phyloP scores from a whole-genome alignment of 257 asterid species.

The Jacaranda copaia region DNA sequence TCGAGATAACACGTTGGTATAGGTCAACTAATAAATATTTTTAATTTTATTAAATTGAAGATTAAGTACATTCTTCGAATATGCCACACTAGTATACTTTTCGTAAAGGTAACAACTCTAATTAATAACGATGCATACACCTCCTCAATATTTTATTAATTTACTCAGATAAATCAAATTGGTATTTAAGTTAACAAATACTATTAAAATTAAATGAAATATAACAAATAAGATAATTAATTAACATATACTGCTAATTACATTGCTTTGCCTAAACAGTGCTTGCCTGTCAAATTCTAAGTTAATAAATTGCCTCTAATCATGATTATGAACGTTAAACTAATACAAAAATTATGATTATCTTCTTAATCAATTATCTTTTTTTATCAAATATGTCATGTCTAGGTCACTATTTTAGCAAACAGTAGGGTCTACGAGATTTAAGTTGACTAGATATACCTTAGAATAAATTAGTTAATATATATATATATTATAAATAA shows the following conservation, averaged over 20 bases:
- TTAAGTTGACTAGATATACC: slow-evolving; percentile 25
- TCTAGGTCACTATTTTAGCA: slow-evolving; percentile 18
- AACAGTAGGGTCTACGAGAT: slow-evolving; percentile 20
- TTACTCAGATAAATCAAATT: background rate
- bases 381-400: slow-evolving; percentile 8
- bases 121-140: no score
- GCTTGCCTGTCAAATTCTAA: background rate
- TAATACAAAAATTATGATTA: background rate
- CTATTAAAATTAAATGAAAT: background rate
- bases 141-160: no score
- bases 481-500: slow-evolving; percentile 5
- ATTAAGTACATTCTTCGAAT: no score
- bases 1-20: no score
- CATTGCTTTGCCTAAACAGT: slow-evolving; percentile 7
- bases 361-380: background rate
- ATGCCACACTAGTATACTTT: no score
- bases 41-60: no score
- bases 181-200: background rate
- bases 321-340: no score
- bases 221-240: background rate
- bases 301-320: background rate
- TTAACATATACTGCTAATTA: background rate
- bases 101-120: no score
- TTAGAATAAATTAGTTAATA: background rate
- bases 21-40: no score